phyloP scores from a whole-genome alignment of 495 filamentous ascomycete species.

The Aspergillus affinis region DNA sequence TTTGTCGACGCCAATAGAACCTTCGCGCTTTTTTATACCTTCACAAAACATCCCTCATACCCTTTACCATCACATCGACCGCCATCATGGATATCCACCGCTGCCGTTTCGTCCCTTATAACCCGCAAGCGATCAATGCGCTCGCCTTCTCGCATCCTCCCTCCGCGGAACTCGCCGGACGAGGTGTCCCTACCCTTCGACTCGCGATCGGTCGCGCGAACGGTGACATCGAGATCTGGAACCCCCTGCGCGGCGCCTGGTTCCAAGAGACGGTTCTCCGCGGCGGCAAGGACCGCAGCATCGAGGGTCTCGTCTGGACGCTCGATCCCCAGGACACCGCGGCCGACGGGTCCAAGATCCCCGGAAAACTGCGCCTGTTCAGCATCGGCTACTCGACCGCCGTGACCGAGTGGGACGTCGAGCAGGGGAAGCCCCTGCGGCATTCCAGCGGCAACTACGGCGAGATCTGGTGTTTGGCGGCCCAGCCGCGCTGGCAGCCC shows the following conservation, averaged over 20 bases:
- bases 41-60: conserved; percentile 4
- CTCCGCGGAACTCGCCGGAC: conserved; percentile 49
- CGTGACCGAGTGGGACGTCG: conserved; percentile 93
- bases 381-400: conserved; percentile 92
- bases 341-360: conserved; percentile 55
- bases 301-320: conserved; percentile 92
- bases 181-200: conserved; percentile 59
- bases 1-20: background rate
- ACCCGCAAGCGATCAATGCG: conserved; percentile 87
- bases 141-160: conserved; percentile 88
- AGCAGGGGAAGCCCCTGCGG: conserved; percentile 67
- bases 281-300: conserved; percentile 81
- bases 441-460: conserved; percentile 91
- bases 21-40: background rate
- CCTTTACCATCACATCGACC: conserved; percentile 9
- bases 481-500: conserved; percentile 66
- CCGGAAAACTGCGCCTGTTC: conserved; percentile 83
- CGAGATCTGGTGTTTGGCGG: conserved; percentile 93
- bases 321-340: conserved; percentile 74
- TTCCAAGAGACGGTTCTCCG: conserved; percentile 81
- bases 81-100: conserved; percentile 88
- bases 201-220: conserved; percentile 91
- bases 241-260: conserved; percentile 82
- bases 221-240: conserved; percentile 98
- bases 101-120: conserved; percentile 95